Base-by-base conservation (phyloP, 495 filamentous ascomycete species). In the Daldinia vernicosa region DNA sequence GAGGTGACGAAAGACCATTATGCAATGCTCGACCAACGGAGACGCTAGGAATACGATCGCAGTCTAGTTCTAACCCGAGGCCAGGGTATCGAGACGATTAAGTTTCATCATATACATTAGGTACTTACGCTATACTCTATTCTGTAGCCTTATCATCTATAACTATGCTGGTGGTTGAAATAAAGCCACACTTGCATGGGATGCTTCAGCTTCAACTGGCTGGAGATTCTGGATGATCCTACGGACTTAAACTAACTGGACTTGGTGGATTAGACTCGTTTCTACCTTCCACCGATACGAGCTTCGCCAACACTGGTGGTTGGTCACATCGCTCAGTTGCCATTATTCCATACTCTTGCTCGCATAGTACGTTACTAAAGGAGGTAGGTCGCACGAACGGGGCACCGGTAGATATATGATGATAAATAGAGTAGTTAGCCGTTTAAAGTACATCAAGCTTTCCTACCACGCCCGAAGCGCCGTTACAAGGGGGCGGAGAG, bases 401-500 rank as follows among this genome's bases (percentile, higher is more conserved):
- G 32, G 32, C 22, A 4, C 24, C 65, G 70, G 60, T 50, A 72
- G 35, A 43, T 60, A 32, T 27, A 28, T n/a, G 35, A 17, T 28
- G 37, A 17, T 45, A 45, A 62, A 72, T 55, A 62, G 28, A 65
- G 40, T 26, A 60, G 53, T 4, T 26, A 60, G 53, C 8, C 52
- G 55, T 60, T 60, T 54, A 63, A 57, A 50, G 50, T 59, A 28
- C 37, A 59, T 47, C 51, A 58, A 69, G 17, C 57, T 66, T 66
- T 65, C 24, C 66, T 69, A 73, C 66, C 65, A 69, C 62, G 70
- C 70, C 61, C 54, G 57, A 66, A 60, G 66, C 70, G 66, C 70
- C 35, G 54, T 69, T 58, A 65, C 61, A 60, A 58, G 57, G 50
- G 47, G 24, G 19, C n/a, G 17, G 6, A 22, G 12, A 17, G 27